Conservation (phyloP, 441 rosid genomes). For the Oxalis stricta region DNA sequence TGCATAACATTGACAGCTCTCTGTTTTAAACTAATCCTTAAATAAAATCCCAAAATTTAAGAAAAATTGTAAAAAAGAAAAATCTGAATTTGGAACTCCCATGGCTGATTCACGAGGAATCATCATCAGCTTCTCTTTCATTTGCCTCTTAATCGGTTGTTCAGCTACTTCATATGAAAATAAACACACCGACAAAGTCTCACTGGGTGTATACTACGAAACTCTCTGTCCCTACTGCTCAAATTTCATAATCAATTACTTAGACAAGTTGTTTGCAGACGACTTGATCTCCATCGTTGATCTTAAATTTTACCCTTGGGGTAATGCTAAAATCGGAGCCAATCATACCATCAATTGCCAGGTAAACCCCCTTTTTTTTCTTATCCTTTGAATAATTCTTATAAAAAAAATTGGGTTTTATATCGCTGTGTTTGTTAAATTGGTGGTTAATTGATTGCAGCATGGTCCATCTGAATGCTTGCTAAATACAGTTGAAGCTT, state of each 20-base stretch:
- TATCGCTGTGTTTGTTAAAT: neutral
- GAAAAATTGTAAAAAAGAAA: neutral
- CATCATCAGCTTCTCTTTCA: neutral
- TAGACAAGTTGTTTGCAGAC: conserved; percentile 32
- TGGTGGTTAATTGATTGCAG: conserved; percentile 20
- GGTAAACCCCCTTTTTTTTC: no score
- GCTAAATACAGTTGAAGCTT: conserved; percentile 79
- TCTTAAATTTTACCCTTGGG: conserved; percentile 69
- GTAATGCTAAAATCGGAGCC: conserved; percentile 45
- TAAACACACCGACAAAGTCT: conserved; percentile 27
- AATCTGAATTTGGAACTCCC: conserved; percentile 1
- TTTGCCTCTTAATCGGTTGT: conserved; percentile 10
- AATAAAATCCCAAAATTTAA: no score
- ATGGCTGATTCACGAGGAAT: conserved; percentile 13
- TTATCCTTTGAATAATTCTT: no score
- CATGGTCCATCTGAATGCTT: conserved; percentile 76
- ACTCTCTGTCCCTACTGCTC: conserved; percentile 74
- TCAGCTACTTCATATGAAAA: conserved; percentile 14
- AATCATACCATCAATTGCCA: conserved; percentile 58
- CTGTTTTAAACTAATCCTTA: no score
- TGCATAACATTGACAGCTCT: no score
- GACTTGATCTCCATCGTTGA: conserved; percentile 61
- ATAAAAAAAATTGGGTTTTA: no score
- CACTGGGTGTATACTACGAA: conserved; percentile 57
- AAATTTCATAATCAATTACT: conserved; percentile 43